Evolutionary conservation across 2,329 filamentous ascomycete species (phyloP).

Genomic region (Pseudogymnoascus destructans): DNA sequence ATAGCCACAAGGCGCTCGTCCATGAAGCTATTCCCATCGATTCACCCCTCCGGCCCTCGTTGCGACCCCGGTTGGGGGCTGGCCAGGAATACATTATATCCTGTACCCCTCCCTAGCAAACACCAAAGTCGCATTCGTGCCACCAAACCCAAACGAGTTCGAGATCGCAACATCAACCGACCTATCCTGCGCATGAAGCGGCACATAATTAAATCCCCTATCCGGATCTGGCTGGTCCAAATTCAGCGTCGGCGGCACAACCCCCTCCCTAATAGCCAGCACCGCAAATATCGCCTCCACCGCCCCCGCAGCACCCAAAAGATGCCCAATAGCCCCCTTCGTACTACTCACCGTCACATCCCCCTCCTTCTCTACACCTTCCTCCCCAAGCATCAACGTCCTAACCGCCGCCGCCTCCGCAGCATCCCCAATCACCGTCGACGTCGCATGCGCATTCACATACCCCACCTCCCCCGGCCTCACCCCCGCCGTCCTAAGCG

Average conservation of each 20-base stretch:
- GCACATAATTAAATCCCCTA: slow-evolving; percentile 67
- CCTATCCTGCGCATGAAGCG: slow-evolving; percentile 55
- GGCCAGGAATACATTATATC: not conserved
- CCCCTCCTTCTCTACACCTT: slow-evolving; percentile 46
- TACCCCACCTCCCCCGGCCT: slow-evolving; percentile 67
- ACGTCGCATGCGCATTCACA: slow-evolving; percentile 90
- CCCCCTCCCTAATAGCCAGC: slow-evolving; percentile 60
- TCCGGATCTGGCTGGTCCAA: slow-evolving; percentile 50
- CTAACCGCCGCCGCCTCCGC: slow-evolving; percentile 81
- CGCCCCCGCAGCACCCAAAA: slow-evolving; percentile 82
- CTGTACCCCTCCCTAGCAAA: slow-evolving; percentile 35
- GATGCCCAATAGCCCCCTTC: slow-evolving; percentile 83
- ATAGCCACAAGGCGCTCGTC: not conserved
- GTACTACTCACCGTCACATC: slow-evolving; percentile 81
- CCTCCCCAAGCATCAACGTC: slow-evolving; percentile 58
- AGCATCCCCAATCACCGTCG: slow-evolving; percentile 70
- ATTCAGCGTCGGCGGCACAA: slow-evolving; percentile 78
- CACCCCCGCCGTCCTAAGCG: slow-evolving; percentile 58
- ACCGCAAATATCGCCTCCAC: slow-evolving; percentile 81
- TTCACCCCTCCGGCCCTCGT: not conserved
- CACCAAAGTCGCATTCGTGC: slow-evolving; percentile 83
- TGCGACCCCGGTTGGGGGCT: not conserved
- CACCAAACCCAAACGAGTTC: slow-evolving; percentile 96
- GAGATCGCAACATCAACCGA: slow-evolving; percentile 64
- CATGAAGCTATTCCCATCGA: not conserved